Evolutionary conservation across 129 eudicot genomes (phyloP), one percentile per base, ranked within the genome.

Genomic region (Flaveria robusta): DNA sequence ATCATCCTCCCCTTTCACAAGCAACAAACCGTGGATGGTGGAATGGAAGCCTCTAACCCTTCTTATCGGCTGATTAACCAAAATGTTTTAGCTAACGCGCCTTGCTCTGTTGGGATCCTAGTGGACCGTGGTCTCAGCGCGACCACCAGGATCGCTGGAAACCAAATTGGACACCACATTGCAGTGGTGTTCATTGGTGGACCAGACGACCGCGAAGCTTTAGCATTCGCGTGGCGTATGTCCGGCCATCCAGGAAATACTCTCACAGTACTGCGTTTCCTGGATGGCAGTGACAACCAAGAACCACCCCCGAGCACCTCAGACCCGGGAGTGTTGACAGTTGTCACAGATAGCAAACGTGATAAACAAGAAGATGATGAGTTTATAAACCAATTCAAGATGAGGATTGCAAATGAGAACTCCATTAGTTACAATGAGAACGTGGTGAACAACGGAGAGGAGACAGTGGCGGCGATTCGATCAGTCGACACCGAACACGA

Each of bases 11-110:
- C 97, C 0, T 94, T 94, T 63, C 97, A 94, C 42, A 91, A 94
- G 62, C 96, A 94, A 58, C 97, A 91, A 66, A 94, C 91, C 0
- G 98, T 91, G 4, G 98, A 91, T 31, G 97, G 98, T 0, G 98
- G 96, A 18, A 90, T 94, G 97, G 97, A 91, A 82, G 66, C 87
- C 0, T 78, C 86, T 9, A 91, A 91, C 70, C 97, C 96, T 1
- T 79, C 91, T 0, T 94, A 59, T 23, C 83, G 93, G 0, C 20
- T 72, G 0, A 77, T 94, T 14, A 94, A 94, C 72, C 97, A 89
- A 51, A 94, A 91, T 29, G 92, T 91, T 7, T 65, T 88, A 29
- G 86, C 88, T 2, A 88, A 94, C 23, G 79, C 97, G 0, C 97
- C 98, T 7, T 94, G 98, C 83, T 88, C 98, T 0, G 89, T 94